Evolutionary conservation across 2,329 filamentous ascomycete genomes (phyloP), one percentile per base, ranked within the genome.

Genomic region (Apiospora pterosperma): DNA sequence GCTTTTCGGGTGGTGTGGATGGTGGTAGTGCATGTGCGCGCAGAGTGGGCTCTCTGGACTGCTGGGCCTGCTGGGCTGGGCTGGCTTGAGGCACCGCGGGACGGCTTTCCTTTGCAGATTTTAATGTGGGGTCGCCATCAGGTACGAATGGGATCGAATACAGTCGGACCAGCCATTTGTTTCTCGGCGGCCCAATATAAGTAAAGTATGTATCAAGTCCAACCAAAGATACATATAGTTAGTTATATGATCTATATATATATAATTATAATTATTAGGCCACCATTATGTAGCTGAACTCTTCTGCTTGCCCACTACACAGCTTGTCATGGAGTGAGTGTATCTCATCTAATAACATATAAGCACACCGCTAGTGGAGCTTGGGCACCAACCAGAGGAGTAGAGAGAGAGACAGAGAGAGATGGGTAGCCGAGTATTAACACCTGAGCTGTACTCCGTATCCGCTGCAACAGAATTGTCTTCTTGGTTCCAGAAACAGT

Each of bases 311-410:
- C 25, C 41, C 3, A 12, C 19, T 38, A 16, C 36, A 14, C n/a
- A 21, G 21, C 23, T 48, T 12, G 42, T 11, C 21, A 28, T 48
- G 42, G 42, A 48, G 42, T 48, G 42, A 48, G 42, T 48, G 28
- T 34, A 34, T 8, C 25, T 55, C 48, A 55, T 55, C 4, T 8
- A 16, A 34, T 6, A 16, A 55, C 48, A 55, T 55, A 12, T 8
- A 16, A 34, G 14, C 25, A 55, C 48, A 55, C 48, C 28, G 48
- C 44, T 19, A 34, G 48, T 55, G 48, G 48, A 55, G 48, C 28
- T 55, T 55, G 48, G 48, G 48, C 48, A 55, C 48, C 48, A 55
- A 55, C 48, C 48, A 55, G 48, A 55, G 7, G 48, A 55, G 44
- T 31, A 31, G 44, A 31, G 25, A 44, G 14, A n/a, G 25, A 31